Conservation (phyloP, 306 rosid genomes). For the Quercus ilex region DNA sequence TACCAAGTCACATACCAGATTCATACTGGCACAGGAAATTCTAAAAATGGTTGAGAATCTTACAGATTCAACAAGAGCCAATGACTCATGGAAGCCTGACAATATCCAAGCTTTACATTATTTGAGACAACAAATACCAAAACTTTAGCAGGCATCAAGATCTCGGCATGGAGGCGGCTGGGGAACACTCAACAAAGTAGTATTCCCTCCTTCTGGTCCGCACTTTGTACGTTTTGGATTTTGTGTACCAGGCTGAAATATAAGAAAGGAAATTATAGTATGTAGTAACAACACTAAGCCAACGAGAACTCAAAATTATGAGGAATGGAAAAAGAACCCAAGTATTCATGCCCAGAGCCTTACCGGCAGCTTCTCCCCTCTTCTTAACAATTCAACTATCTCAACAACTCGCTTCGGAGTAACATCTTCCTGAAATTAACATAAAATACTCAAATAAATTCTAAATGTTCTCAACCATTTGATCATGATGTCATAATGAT, state of each 20-base stretch:
- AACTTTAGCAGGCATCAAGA: slow-evolving; percentile 75
- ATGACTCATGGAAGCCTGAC: slow-evolving; percentile 41
- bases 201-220: slow-evolving; percentile 99
- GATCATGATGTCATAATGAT: neutral
- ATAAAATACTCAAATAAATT: slow-evolving; percentile 8
- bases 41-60: slow-evolving; percentile 39
- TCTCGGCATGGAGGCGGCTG: slow-evolving; percentile 94
- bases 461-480: neutral
- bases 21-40: slow-evolving; percentile 10
- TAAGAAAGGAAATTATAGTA: neutral
- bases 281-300: neutral
- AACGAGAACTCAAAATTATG: neutral
- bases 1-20: neutral
- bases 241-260: slow-evolving; percentile 82
- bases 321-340: neutral
- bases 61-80: slow-evolving; percentile 34
- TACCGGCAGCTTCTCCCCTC: slow-evolving; percentile 91
- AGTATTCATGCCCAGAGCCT: slow-evolving; percentile 23
- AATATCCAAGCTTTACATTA: slow-evolving; percentile 63
- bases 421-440: slow-evolving; percentile 81
- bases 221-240: slow-evolving; percentile 63
- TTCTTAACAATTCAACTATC: slow-evolving; percentile 74
- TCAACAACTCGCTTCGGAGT: slow-evolving; percentile 80
- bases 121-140: slow-evolving; percentile 38
- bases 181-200: slow-evolving; percentile 71